Base-by-base conservation (phyloP, 805 yeast genomes). In the Zygosaccharomyces kombuchaensis region DNA sequence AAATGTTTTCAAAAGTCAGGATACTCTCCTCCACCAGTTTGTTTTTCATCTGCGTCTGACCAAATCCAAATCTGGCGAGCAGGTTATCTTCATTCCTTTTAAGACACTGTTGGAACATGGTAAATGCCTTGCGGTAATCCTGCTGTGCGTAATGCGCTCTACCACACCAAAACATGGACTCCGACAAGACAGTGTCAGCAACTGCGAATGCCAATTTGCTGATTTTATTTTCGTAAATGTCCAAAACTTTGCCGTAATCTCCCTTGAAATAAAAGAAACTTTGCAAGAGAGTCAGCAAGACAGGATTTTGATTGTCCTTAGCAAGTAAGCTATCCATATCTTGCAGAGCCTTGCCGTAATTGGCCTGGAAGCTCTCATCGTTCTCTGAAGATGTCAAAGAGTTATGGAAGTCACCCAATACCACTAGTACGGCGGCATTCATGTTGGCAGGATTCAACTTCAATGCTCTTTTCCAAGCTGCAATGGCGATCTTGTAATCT, bases 81-180 rank as follows among this genome's bases (percentile, higher is more conserved):
- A 82, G 58, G 55, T 86, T 86, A 40, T 68, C 72, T 31, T 81
- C 86, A 58, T 84, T 80, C 30, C 75, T 68, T 50, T 79, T 80
- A 34, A 80, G 74, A 5, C 97, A 80, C 47, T 80, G 87, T 51
- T 82, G 82, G 63, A 87, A 91, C 56, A 74, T 70, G 45, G 75
- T 76, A 56, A 87, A 86, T 0, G 98, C 83, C 48, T 76, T 76
- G n/a, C 78, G 76, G 58, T 72, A 79, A 56, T 89, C 87, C 1
- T 70, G 67, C 22, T 74, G 62, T 6, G 72, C 73, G 54, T 82
- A 90, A 40, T 78, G 72, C 13, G 85, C 82, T 63, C 98, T 77
- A 3, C 88, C 99, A 45, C 82, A 72, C 98, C 97, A 93, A 56
- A 86, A 86, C 40, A 76, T 65, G 2, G 87, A 81, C 51, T 84